Conservation (phyloP, 2,329 filamentous ascomycete species). For the Rutstroemia sydowiana region DNA sequence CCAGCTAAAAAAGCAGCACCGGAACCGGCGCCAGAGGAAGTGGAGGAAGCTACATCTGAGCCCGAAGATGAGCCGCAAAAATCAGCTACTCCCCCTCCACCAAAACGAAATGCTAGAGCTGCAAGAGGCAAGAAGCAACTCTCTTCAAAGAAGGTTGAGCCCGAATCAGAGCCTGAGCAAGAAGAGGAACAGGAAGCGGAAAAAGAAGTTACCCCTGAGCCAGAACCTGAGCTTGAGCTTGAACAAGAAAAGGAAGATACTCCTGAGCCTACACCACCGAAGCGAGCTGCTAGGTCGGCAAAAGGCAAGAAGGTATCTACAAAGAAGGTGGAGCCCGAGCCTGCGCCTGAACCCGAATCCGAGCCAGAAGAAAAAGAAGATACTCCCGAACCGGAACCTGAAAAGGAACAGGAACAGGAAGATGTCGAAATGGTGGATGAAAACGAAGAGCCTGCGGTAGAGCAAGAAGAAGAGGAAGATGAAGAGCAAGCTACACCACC, state of each 20-base stretch:
- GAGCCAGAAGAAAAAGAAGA: constrained; percentile 1
- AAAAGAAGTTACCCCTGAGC: constrained; percentile 3
- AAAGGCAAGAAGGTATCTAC: background rate
- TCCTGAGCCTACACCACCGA: background rate
- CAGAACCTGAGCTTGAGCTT: background rate
- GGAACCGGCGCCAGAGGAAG: no score
- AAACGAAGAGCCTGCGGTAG: constrained; percentile 5
- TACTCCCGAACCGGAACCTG: no score
- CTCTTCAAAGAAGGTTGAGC: constrained; percentile 2
- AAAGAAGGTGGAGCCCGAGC: background rate
- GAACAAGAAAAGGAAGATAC: constrained; percentile 7
- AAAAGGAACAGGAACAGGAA: constrained; percentile 27
- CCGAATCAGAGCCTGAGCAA: constrained; percentile 8
- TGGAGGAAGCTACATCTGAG: no score
- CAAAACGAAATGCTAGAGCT: background rate
- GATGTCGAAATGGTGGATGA: constrained; percentile 3
- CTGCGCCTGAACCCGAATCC: background rate
- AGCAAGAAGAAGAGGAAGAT: constrained; percentile 24
- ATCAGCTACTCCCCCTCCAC: background rate
- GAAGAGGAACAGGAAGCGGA: constrained; percentile 10
- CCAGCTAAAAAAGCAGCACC: no score
- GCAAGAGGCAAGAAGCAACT: background rate
- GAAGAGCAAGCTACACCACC: constrained; percentile 12
- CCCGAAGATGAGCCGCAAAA: background rate
- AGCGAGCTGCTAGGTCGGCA: background rate